Evolutionary conservation across 495 filamentous ascomycete species (phyloP), one percentile per base, ranked within the genome.

Genomic region (Aspergillus ostianus): DNA sequence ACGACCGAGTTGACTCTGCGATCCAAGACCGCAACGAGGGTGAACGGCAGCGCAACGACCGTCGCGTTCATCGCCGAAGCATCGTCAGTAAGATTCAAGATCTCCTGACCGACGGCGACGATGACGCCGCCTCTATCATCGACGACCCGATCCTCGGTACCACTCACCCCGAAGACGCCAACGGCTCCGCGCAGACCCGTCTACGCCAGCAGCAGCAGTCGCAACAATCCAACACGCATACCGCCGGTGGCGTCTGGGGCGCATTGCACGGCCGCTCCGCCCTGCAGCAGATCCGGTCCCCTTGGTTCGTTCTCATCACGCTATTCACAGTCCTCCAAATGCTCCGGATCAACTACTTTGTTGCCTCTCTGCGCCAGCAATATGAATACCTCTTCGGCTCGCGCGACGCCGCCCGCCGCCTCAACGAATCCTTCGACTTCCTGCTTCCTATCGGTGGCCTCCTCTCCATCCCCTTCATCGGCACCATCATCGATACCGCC

Each of bases 341-440:
- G 93, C 90, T 89, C 0, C 85, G 93, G 18, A 97, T 97, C 71
- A 98, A 98, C 76, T 98, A 92, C 80, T 98, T 98, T 66, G 91
- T 98, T 30, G 92, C 94, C 1, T 94, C 94, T 3, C 85, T 98
- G 60, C 85, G 88, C 19, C 79, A 86, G 8, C 94, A 98, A 70
- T 97, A 97, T 74, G 82, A 85, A 45, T 86, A 85, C 66, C 80
- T 98, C 10, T 82, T 98, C n/a, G 72, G 72, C 23, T 82, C 81
- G 9, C 73, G 74, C 52, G 66, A 69, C 0, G 78, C 80, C 47
- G 90, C 93, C 0, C 77, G 84, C 8, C 71, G 81, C 47, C 77
- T 98, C 66, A 98, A 97, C 73, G 76, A 85, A 44, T 85, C 90
- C 72, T 98, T 98, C 74, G 93, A 98, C 70, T 74, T 96, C 41